These are phyloP conservation scores for Mycena kentingensis DNA, from an alignment of 768 basidiomycete species.

Conservation along the genomic window DNA sequence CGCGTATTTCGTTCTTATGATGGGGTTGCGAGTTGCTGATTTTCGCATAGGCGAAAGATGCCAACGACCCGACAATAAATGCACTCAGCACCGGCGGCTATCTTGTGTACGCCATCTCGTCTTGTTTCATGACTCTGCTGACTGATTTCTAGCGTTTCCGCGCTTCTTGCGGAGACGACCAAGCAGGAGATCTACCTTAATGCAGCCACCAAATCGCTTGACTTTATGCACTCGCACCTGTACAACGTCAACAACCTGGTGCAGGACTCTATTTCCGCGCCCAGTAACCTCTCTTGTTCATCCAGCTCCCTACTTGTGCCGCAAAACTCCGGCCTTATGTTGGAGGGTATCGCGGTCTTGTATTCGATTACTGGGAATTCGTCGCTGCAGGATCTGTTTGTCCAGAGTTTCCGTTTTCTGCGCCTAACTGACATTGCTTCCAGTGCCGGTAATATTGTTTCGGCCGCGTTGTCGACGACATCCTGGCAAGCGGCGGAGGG, in stretches of 20 bases:
- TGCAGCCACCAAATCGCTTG: constrained; percentile 4
- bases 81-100: constrained; percentile 6
- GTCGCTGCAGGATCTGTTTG: not conserved
- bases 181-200: constrained; percentile 6
- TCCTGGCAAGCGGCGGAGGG: not conserved
- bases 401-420: not conserved
- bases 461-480: not conserved
- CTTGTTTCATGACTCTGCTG: not conserved
- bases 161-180: constrained; percentile 5
- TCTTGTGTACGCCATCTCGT: constrained; percentile 2
- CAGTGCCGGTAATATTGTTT: not conserved
- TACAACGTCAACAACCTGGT: constrained; percentile 1
- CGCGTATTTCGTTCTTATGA: constrained; percentile 6
- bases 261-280: constrained; percentile 2
- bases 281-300: not conserved
- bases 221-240: constrained; percentile 8
- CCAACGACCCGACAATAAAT: not conserved
- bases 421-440: not conserved
- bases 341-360: not conserved
- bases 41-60: not conserved
- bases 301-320: not conserved
- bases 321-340: not conserved
- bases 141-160: constrained; percentile 5
- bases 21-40: too few relatives aligned
- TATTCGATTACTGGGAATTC: not conserved